Percentiles rank a stretch among this genome's conserved stretches.
Conservation (phyloP, 2,329 filamentous ascomycete genomes). For the Onygenales sp. region DNA sequence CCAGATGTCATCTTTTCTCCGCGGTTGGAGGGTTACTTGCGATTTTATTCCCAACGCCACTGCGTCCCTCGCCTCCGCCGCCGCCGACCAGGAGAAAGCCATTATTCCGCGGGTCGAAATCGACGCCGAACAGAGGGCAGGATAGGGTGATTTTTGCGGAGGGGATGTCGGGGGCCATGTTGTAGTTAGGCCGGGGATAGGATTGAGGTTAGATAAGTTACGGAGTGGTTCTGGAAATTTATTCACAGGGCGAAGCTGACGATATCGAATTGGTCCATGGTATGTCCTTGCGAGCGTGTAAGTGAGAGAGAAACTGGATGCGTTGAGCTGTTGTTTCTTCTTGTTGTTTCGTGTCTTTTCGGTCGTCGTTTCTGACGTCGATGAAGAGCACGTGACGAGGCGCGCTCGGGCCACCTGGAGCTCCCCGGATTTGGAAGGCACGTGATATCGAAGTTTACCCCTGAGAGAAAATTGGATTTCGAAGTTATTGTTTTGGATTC, state of each 20-base stretch:
- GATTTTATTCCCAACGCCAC: slow-evolving; percentile 80
- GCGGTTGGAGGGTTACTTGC: slow-evolving; percentile 38
- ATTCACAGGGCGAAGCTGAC: too few relatives aligned
- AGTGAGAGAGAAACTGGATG: background rate
- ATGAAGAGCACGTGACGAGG: too few relatives aligned
- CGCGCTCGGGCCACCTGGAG: too few relatives aligned
- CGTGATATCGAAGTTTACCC: too few relatives aligned
- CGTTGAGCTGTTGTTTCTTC: background rate
- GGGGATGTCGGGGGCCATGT: slow-evolving; percentile 30
- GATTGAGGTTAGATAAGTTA: background rate
- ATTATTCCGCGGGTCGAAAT: slow-evolving; percentile 75
- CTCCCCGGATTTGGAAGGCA: too few relatives aligned
- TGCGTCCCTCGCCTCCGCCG: slow-evolving; percentile 73
- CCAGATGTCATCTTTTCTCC: slow-evolving; percentile 1
- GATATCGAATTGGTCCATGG: background rate
- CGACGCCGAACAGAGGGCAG: slow-evolving; percentile 79
- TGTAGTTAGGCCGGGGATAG: background rate
- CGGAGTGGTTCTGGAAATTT: too few relatives aligned
- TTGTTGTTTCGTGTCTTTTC: background rate
- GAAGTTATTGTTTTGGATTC: too few relatives aligned
- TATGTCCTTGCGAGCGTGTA: background rate
- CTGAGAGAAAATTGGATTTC: too few relatives aligned
- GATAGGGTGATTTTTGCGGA: slow-evolving; percentile 57
- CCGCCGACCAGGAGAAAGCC: slow-evolving; percentile 72
- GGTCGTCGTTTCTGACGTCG: background rate